Base-by-base conservation (phyloP, 2,329 filamentous ascomycete species). In the Aspergillus sp. region DNA sequence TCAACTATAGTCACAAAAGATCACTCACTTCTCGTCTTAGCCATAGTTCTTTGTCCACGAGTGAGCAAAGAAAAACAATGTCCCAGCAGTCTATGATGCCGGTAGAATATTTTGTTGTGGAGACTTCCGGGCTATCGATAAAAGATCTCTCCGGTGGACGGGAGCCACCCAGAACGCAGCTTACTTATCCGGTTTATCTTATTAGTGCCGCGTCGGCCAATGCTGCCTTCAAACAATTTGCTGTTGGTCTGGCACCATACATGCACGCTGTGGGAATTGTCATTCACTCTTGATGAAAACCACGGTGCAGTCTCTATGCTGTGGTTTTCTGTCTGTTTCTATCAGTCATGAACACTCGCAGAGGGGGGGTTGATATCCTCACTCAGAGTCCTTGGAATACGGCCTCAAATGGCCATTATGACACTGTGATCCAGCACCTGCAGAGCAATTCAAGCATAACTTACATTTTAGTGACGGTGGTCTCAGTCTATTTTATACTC, bases 311-410 rank as follows among this genome's bases (percentile, higher is more conserved):
- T 61, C 65, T 66, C 66, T 67, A 63, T 67, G 65, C 58, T 62
- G 64, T 59, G 60, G 58, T 52, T 51, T 49, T 54, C 60, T 49
- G 52, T 56, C 54, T 56, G 50, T 55, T 42, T 56, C 58, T 46
- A 64, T 64, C 64, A 70, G 69, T 69, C 73, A 77, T 77, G 75
- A 74, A 73, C 60, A 66, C 67, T 69, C 70, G 69, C 63, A 62
- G 65, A 67, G 70, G 66, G 68, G 67, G 66, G 59, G 63, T 68
- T 61, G 65, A 71, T 60, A 66, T 67, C 65, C 67, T 71, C 64
- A 61, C 67, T 60, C 65, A 65, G 60, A 68, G 65, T 65, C 64
- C 69, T 64, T 69, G 70, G 56, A 62, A 61, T 56, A 59, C 63
- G 63, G 64, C 67, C 56, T 67, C 56, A 55, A 64, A 54, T 57